A percentile compares a stretch with the other conserved stretches of the same genome.
Conservation (phyloP, 495 filamentous ascomycete species). For the Oleoguttula mirabilis region DNA sequence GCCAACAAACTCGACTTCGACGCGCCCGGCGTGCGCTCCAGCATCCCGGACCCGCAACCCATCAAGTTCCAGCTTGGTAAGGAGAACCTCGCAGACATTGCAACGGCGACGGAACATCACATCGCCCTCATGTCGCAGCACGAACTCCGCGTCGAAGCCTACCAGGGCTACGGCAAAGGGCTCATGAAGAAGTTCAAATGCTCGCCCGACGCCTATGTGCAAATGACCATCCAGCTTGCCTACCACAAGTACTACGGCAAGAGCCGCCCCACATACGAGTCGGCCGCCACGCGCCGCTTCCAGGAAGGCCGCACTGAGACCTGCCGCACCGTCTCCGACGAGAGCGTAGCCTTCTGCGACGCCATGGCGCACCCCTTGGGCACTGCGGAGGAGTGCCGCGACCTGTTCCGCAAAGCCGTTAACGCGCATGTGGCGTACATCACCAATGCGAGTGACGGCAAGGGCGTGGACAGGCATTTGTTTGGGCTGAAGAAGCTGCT, state of each 20-base stretch:
- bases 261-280: conserved; percentile 97
- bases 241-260: conserved; percentile 99
- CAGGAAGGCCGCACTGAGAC: conserved; percentile 95
- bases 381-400: conserved; percentile 49
- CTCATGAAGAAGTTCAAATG: conserved; percentile 99
- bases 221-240: conserved; percentile 97
- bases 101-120: conserved; percentile 64
- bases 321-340: conserved; percentile 82
- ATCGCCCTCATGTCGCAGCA: conserved; percentile 67
- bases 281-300: conserved; percentile 85
- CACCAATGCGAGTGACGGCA: conserved; percentile 72
- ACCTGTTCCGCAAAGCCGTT: conserved; percentile 70
- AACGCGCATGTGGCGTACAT: conserved; percentile 83
- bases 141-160: conserved; percentile 85
- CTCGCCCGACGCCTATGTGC: conserved; percentile 94
- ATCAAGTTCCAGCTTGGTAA: conserved; percentile 67
- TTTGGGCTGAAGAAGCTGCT: conserved; percentile 92
- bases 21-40: conserved; percentile 59
- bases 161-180: conserved; percentile 95
- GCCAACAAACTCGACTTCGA: conserved; percentile 82
- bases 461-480: conserved; percentile 90
- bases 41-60: conserved; percentile 66
- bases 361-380: conserved; percentile 59
- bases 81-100: conserved; percentile 60
- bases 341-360: conserved; percentile 81